These are phyloP conservation scores for Tuber microsphaerosporum DNA, from an alignment of 495 filamentous ascomycete species.

Conservation along the genomic window DNA sequence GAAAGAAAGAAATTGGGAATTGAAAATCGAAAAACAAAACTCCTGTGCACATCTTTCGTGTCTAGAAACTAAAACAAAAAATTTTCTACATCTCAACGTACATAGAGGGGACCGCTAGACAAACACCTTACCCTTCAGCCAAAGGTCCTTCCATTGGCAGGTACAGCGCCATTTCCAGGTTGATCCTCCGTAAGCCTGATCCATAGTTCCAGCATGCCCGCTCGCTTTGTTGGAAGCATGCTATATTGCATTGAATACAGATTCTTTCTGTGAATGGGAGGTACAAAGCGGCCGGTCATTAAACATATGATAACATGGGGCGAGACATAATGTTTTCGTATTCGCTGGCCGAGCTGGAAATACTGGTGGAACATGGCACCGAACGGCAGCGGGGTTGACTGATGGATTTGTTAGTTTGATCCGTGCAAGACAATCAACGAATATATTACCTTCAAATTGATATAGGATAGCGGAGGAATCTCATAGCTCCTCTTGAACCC, in stretches of 20 bases:
- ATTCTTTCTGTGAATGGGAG: conserved; percentile 86
- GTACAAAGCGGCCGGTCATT: conserved; percentile 78
- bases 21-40: neutral
- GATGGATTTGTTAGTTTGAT: conserved; percentile 7
- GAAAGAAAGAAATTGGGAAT: neutral
- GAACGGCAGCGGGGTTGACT: conserved; percentile 87
- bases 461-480: conserved; percentile 27
- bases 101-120: neutral
- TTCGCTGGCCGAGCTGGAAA: conserved; percentile 83
- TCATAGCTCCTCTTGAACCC: neutral
- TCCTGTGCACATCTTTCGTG: neutral
- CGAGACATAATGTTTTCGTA: conserved; percentile 90
- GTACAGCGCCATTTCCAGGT: conserved; percentile 4
- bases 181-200: conserved; percentile 55
- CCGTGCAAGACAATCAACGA: neutral
- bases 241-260: conserved; percentile 97
- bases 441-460: conserved; percentile 25
- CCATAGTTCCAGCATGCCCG: conserved; percentile 81
- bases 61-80: neutral
- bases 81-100: neutral
- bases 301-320: conserved; percentile 80
- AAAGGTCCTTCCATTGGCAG: neutral
- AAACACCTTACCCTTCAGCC: neutral
- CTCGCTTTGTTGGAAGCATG: conserved; percentile 81
- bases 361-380: conserved; percentile 93